A percentile compares a stretch with the other conserved stretches of the same genome.
Evolutionary conservation across 345 rosid species (phyloP).

Genomic region (Camelina neglecta): DNA sequence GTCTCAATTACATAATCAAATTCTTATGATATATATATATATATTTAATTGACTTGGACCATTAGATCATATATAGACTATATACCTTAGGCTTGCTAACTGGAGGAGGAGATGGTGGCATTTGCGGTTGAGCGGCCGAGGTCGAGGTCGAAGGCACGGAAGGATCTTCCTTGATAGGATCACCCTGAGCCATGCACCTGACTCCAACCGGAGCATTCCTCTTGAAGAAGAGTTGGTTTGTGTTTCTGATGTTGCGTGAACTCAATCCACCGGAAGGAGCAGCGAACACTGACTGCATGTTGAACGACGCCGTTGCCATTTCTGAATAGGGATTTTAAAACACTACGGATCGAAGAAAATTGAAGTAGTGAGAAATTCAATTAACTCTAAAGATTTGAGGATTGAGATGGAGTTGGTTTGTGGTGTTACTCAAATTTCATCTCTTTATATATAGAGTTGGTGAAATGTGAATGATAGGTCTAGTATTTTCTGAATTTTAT

Average conservation of each 20-base stretch:
- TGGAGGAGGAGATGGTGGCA: slow-evolving; percentile 39
- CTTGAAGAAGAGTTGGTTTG: slow-evolving; percentile 35
- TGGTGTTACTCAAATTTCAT: slow-evolving; percentile 6
- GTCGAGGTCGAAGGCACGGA: slow-evolving; percentile 25
- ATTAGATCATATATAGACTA: no score
- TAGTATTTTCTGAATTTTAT: no score
- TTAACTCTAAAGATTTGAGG: neutral
- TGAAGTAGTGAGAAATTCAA: neutral
- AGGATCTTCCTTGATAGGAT: slow-evolving; percentile 28
- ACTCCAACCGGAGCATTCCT: slow-evolving; percentile 42
- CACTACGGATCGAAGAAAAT: neutral
- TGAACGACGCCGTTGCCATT: slow-evolving; percentile 49
- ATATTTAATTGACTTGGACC: no score
- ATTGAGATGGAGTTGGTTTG: slow-evolving; percentile 19
- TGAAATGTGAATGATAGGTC: slow-evolving; percentile 11
- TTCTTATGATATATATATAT: no score
- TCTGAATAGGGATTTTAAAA: neutral
- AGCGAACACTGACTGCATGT: slow-evolving; percentile 50
- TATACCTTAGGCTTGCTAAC: neutral
- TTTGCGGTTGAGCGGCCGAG: slow-evolving; percentile 27
- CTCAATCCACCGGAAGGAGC: slow-evolving; percentile 43
- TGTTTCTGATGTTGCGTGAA: slow-evolving; percentile 29
- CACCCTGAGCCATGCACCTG: slow-evolving; percentile 52
- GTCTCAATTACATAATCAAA: no score
- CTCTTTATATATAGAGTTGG: slow-evolving; percentile 31